Conservation (phyloP, 768 basidiomycete species). For the Wakefieldia striispora region DNA sequence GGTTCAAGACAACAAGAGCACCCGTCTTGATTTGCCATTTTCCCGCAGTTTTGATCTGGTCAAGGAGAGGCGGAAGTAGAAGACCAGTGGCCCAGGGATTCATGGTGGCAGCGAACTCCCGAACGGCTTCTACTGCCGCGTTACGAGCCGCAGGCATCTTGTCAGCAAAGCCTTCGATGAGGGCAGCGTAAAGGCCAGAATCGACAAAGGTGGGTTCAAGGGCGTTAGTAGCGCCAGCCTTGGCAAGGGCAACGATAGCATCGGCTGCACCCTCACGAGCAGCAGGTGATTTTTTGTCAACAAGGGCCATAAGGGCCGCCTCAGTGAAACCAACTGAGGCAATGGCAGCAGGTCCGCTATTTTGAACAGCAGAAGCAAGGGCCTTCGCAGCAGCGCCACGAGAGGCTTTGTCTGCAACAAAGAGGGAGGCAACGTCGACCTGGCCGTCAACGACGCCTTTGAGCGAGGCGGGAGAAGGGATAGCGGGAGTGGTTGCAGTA, state of each 20-base stretch:
- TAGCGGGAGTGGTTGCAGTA: constrained; percentile 58
- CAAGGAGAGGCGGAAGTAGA: constrained; percentile 83
- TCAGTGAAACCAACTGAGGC: constrained; percentile 65
- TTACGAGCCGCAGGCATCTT: constrained; percentile 88
- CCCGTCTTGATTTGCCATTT: constrained; percentile 98
- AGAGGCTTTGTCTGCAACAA: constrained; percentile 80
- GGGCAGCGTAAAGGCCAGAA: constrained; percentile 80
- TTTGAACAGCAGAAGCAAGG: constrained; percentile 74
- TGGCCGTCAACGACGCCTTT: constrained; percentile 67
- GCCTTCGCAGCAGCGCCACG: constrained; percentile 69
- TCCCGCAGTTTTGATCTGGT: constrained; percentile 92
- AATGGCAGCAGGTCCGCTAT: constrained; percentile 80
- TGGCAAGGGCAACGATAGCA: constrained; percentile 63
- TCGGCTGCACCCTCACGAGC: constrained; percentile 86
- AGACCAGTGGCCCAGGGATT: constrained; percentile 87
- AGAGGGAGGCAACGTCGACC: constrained; percentile 73
- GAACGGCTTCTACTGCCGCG: constrained; percentile 81
- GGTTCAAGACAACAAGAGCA: constrained; percentile 75
- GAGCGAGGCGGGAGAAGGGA: constrained; percentile 65
- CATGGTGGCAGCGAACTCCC: constrained; percentile 69
- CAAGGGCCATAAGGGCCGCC: constrained; percentile 78
- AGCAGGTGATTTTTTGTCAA: constrained; percentile 93
- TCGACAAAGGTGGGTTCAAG: constrained; percentile 88
- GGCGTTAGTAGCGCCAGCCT: constrained; percentile 70
- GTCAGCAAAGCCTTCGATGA: constrained; percentile 92